Evolutionary conservation across 2,329 filamentous ascomycete genomes (phyloP), one percentile per base, ranked within the genome.

Genomic region (Cryphonectria nitschkei): DNA sequence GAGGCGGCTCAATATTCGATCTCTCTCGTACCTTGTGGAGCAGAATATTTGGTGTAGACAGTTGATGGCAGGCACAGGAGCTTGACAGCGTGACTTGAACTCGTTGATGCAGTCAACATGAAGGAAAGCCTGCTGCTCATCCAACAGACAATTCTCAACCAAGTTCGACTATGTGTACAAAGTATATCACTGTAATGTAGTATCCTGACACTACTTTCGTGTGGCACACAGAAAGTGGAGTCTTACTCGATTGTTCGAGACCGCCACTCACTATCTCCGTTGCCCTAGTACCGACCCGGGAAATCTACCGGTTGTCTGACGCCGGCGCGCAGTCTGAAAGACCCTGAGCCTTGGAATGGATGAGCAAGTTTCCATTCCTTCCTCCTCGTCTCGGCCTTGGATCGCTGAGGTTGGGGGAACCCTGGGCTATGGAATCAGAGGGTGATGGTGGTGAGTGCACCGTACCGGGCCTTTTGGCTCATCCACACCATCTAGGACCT

Each of bases 301-400:
- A 58, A 58, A 19, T 13, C 29, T 58, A 43, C 14, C 32, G 64
- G 32, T 54, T 8, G 64, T 65, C 58, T 65, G 64, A 54, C 46
- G 41, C 50, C 46, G 64, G 43, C 63, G 32, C 29, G 39, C 32
- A 46, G 26, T 34, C 14, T 22, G 16, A 58, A 41, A 26, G 65
- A 43, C 16, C 43, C 50, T 34, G 29, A n/a, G 46, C 29, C 54
- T 58, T 58, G 54, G 46, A 50, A n/a, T 50, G 16, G 16, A 19
- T 67, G 65, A 67, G 65, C 65, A 67, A 56, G 50, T 67, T 67
- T 67, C 39, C n/a, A 39, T 39, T 54, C 26, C 43, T 50, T 0
- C 14, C 16, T 58, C 50, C 41, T 29, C 32, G 58, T 39, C 34
- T 61, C 19, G 58, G 34, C 16, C 39, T 22, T 22, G 58, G 58